Evolutionary conservation across 345 rosid species (phyloP), one percentile per base, ranked within the genome.

Genomic region (Clarkia xantiana): DNA sequence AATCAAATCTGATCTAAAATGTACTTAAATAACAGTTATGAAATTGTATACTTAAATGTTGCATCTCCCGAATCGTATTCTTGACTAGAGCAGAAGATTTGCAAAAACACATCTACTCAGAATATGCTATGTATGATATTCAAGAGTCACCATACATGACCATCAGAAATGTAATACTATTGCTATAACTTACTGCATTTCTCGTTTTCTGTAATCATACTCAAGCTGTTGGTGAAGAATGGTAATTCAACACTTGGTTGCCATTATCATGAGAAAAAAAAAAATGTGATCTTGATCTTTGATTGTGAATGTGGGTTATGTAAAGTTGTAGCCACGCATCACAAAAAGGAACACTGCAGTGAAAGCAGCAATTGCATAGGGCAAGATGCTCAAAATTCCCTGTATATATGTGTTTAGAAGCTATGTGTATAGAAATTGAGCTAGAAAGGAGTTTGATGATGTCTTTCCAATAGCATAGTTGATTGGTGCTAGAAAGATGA

Each of bases 381-480:
- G 97, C 47, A 88, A 78, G 51, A 74, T 54, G 17, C 82, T 88
- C 97, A 94, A 88, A 50, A 72, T 62, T 40, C 94, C 97, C 94
- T 84, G 73, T 45, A 56, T 42, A 51, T 38, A 36, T 13, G 2
- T 39, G 18, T 29, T 15, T 14, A n/a, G 13, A 11, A 17, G 17
- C 2, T 23, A 10, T 23, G 6, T 3, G 53, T 47, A n/a, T 22
- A 11, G 17, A 48, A 53, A 45, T 29, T 25, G 13, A 39, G n/a
- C 16, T 44, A 38, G 34, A 15, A 49, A 36, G 16, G 46, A 55
- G 55, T 43, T 22, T 49, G 50, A 52, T 42, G 82, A 67, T 73
- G 79, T 79, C 40, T 93, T 52, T 50, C 6, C 16, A 47, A 39
- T 15, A 55, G 3, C 9, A 49, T 14, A 29, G 23, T 6, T 45